Evolutionary conservation across 495 filamentous ascomycete genomes (phyloP).

Genomic region (Amphirosellinia nigrospora): DNA sequence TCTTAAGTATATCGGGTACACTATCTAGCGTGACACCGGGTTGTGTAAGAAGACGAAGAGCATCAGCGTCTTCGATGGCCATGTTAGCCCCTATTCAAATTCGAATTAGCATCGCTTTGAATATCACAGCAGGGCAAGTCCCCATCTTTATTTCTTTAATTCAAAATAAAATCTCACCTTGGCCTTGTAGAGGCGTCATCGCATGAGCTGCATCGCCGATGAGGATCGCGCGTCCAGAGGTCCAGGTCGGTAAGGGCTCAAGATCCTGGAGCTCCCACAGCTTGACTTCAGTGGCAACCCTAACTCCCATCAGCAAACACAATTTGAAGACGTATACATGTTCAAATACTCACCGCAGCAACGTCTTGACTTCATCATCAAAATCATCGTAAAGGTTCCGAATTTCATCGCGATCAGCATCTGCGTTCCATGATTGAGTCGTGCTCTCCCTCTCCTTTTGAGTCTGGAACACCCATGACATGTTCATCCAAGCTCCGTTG

Average conservation of each 20-base stretch:
- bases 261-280: constrained; percentile 55
- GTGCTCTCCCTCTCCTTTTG: constrained; percentile 32
- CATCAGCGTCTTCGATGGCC: constrained; percentile 18
- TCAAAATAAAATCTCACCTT: too few relatives aligned
- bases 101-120: background rate
- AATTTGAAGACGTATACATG: background rate
- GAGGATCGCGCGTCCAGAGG: constrained; percentile 42
- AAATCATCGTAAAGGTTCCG: constrained; percentile 47
- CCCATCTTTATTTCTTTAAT: too few relatives aligned
- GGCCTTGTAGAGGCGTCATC: constrained; percentile 47
- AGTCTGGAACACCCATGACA: constrained; percentile 33
- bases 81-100: constrained; percentile 4
- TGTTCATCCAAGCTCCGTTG: constrained; percentile 43
- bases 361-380: constrained; percentile 38
- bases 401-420: constrained; percentile 46
- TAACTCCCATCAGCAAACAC: constrained; percentile 22
- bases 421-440: constrained; percentile 37
- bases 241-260: constrained; percentile 48
- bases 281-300: constrained; percentile 30
- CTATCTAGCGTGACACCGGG: constrained; percentile 8
- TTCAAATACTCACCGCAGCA: constrained; percentile 31
- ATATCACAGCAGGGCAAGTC: background rate
- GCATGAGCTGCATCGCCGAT: constrained; percentile 55
- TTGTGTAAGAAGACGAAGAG: constrained; percentile 11
- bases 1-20: background rate